Base-by-base conservation (phyloP, 2,329 filamentous ascomycete genomes). In the Thermochaetoides dissita region DNA sequence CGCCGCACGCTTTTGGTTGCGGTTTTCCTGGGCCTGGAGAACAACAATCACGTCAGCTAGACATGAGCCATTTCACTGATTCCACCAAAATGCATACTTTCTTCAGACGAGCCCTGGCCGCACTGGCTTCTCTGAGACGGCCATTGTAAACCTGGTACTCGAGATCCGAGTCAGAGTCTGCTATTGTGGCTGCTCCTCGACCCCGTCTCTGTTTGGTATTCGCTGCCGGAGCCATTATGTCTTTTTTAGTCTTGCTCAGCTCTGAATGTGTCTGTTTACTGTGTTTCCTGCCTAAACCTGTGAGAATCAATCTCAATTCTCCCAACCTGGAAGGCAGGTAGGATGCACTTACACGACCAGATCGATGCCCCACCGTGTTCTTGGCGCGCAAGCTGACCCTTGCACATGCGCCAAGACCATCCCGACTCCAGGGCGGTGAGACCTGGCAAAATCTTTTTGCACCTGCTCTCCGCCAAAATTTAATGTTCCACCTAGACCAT, bases 401-500 rank as follows among this genome's bases (percentile, higher is more conserved):
- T 44, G 39, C 36, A 36, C 38, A 28, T 17, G 17, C 6, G 34
- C 11, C 34, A 7, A n/a, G 4, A 11, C 8, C 30, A 8, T 33
- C 10, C n/a, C 17, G 10, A 8, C 6, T 31, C 8, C 1, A 17
- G 24, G 45, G 51, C 51, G 51, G 51, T 53, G 50, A 46, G 11
- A 3, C 2, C 2, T 3, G 47, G 39, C 51, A 49, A 30, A 49
- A 38, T 36, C 40, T 37, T 48, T 50, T 49, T 48, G 45, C 49
- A 38, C 10, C 10, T 10, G 17, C 44, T 49, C 48, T 47, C 51
- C 52, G 48, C 46, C 45, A 49, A 50, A 51, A 51, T 40, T 46
- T 46, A 41, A 34, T 36, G 43, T 35, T 44, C 42, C 45, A 45
- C 39, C 30, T 28, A 10, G 5, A 42, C 17, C 17, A 5, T 24